Percentiles rank a stretch among this genome's conserved stretches.
These are phyloP conservation scores for Russula vinacea DNA, from an alignment of 768 basidiomycete genomes.

Conservation along the genomic window DNA sequence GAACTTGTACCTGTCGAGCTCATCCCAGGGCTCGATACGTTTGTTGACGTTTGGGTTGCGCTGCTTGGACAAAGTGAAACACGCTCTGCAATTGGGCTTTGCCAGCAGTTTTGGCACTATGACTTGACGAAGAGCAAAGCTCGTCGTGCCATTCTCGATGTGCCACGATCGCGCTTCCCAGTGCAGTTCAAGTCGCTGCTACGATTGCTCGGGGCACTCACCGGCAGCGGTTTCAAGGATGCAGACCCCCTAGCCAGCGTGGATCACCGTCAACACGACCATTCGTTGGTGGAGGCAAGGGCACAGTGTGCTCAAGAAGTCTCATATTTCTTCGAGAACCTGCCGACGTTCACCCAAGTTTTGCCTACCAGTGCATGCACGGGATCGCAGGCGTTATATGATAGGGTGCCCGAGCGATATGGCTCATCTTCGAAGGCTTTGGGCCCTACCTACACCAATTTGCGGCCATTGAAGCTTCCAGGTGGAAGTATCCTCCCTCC, in stretches of 20 bases:
- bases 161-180: conserved; percentile 79
- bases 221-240: conserved; percentile 71
- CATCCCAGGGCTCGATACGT: conserved; percentile 67
- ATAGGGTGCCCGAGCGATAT: conserved; percentile 61
- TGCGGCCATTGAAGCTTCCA: conserved; percentile 65
- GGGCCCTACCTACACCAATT: conserved; percentile 60
- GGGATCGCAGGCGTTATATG: conserved; percentile 70
- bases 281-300: conserved; percentile 46
- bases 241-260: conserved; percentile 62
- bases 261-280: conserved; percentile 44
- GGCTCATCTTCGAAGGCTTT: conserved; percentile 46
- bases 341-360: conserved; percentile 73
- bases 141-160: conserved; percentile 79
- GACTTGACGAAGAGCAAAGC: conserved; percentile 67
- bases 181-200: conserved; percentile 68
- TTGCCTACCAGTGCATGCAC: conserved; percentile 59
- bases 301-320: conserved; percentile 65
- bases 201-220: conserved; percentile 72
- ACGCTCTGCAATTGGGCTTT: conserved; percentile 62
- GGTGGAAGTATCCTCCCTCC: conserved; percentile 71
- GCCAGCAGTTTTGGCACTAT: conserved; percentile 76
- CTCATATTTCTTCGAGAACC: conserved; percentile 68
- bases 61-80: conserved; percentile 74
- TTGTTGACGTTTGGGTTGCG: conserved; percentile 75
- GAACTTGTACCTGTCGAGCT: conserved; percentile 73